Evolutionary conservation across 2,329 filamentous ascomycete species (phyloP).

Genomic region (Scedosporium aurantiacum): DNA sequence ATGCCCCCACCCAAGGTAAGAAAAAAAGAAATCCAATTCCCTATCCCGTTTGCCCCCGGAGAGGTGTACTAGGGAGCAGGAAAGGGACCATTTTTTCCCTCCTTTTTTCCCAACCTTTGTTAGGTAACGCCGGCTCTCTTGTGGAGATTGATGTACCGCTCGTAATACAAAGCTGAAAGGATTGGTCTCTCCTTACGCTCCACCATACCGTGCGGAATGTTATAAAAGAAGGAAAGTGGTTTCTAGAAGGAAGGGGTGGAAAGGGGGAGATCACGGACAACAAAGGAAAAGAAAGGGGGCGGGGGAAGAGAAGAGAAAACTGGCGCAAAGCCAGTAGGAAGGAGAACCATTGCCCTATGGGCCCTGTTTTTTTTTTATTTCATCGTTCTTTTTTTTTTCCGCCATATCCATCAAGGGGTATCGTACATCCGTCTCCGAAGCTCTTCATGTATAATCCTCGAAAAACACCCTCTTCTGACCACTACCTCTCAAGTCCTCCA

Average conservation of each 20-base stretch:
- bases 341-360: background rate
- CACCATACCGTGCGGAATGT: conserved; percentile 60
- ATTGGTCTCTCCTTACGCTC: conserved; percentile 65
- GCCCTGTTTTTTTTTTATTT: background rate
- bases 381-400: background rate
- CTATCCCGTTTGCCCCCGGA: conserved; percentile 16
- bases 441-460: conserved; percentile 22
- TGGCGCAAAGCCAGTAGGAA: background rate
- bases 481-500: conserved; percentile 38
- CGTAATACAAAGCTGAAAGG: conserved; percentile 69
- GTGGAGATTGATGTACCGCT: conserved; percentile 48
- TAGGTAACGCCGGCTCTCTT: background rate
- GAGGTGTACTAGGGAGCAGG: background rate
- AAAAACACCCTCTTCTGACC: conserved; percentile 43
- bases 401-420: conserved; percentile 17
- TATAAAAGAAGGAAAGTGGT: background rate
- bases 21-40: conserved; percentile 21
- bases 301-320: no score
- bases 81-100: conserved; percentile 4
- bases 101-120: conserved; percentile 13
- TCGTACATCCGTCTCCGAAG: conserved; percentile 18
- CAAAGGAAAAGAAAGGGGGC: background rate
- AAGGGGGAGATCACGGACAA: background rate
- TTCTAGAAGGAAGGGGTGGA: background rate
- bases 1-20: background rate